phyloP scores from a whole-genome alignment of 768 basidiomycete species.

The Leccinum incarnatum region DNA sequence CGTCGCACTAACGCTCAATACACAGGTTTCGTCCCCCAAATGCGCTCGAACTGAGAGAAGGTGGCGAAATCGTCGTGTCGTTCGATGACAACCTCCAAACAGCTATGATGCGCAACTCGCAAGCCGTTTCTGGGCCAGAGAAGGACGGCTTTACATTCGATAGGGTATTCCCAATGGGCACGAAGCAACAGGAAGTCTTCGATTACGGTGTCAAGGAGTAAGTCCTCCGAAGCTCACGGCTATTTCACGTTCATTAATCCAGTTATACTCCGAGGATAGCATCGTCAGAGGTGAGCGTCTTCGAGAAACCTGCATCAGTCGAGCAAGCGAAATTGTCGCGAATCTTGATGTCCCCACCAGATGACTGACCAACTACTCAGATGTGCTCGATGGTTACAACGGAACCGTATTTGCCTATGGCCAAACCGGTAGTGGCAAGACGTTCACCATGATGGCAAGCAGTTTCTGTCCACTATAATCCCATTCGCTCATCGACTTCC shows the following conservation, averaged over 20 bases:
- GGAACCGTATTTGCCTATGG: conserved; percentile 98
- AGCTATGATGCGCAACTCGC: conserved; percentile 72
- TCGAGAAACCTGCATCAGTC: conserved; percentile 2
- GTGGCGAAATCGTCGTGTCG: conserved; percentile 84
- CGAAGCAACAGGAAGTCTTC: conserved; percentile 91
- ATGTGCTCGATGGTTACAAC: conserved; percentile 98
- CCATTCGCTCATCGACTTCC: conserved; percentile 4
- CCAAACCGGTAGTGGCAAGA: conserved; percentile 96
- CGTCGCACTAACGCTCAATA: conserved; percentile 7
- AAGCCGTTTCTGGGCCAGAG: conserved; percentile 77
- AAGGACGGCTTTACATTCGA: conserved; percentile 98
- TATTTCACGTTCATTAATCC: conserved; percentile 17
- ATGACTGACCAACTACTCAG: conserved; percentile 42
- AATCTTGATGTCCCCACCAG: not conserved
- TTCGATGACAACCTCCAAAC: conserved; percentile 87
- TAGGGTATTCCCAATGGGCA: conserved; percentile 90
- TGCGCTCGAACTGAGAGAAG: conserved; percentile 82
- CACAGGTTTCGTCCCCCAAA: conserved; percentile 93
- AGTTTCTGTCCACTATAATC: conserved; percentile 2
- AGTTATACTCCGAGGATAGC: conserved; percentile 36
- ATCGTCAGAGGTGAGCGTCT: conserved; percentile 78
- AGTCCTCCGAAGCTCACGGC: conserved; percentile 32
- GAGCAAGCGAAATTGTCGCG: conserved; percentile 5
- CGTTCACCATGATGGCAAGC: conserved; percentile 97
- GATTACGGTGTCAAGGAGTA: conserved; percentile 98